A percentile compares a stretch with the other conserved stretches of the same genome.
These are phyloP conservation scores for Populus ilicifolia DNA, from an alignment of 345 rosid genomes.

Conservation along the genomic window DNA sequence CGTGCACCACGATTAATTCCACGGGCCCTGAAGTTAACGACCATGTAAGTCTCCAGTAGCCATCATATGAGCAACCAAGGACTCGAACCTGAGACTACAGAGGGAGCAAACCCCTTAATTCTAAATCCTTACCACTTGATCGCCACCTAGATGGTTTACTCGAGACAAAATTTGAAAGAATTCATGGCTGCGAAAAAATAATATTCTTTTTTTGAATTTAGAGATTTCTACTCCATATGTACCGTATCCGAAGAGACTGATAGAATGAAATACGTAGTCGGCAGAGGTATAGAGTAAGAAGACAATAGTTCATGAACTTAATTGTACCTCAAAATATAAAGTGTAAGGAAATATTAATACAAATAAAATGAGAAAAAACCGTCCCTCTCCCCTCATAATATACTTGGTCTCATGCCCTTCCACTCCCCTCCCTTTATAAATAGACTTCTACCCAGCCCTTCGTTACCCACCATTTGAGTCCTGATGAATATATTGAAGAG, in stretches of 20 bases:
- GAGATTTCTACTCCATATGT: background rate
- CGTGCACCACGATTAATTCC: too few relatives aligned
- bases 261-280: background rate
- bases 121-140: too few relatives aligned
- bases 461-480: conserved; percentile 11
- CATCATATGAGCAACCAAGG: too few relatives aligned
- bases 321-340: background rate
- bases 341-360: background rate
- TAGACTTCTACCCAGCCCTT: conserved; percentile 10
- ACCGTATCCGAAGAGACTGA: background rate
- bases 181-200: background rate
- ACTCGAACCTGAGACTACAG: too few relatives aligned
- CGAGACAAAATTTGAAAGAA: background rate
- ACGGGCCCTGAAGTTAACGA: too few relatives aligned
- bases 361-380: background rate
- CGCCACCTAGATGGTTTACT: too few relatives aligned
- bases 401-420: background rate
- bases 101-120: too few relatives aligned
- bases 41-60: too few relatives aligned
- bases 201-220: background rate
- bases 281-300: background rate
- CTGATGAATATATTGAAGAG: background rate
- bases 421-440: conserved; percentile 30
- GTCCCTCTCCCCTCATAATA: conserved; percentile 15
- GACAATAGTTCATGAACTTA: background rate